A percentile compares a stretch with the other conserved stretches of the same genome.
These are phyloP conservation scores for Sparassis latifolia DNA, from an alignment of 1,284 basidiomycete species.

Conservation along the genomic window DNA sequence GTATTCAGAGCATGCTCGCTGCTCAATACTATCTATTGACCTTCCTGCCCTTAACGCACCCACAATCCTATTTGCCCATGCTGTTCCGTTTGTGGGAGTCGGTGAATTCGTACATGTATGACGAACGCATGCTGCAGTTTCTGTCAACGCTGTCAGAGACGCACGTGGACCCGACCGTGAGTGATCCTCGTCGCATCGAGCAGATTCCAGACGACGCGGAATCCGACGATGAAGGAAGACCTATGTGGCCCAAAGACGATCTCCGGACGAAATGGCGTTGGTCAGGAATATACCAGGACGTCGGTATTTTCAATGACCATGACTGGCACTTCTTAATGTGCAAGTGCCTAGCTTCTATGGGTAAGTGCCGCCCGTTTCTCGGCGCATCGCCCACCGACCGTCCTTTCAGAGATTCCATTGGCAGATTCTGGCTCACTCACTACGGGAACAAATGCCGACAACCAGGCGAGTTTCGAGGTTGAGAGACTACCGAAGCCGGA, in stretches of 20 bases:
- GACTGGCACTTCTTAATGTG: slow-evolving; percentile 90
- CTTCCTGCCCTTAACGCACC: slow-evolving; percentile 74
- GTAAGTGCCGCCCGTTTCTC: slow-evolving; percentile 35
- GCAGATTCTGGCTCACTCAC: slow-evolving; percentile 67
- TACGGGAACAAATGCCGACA: slow-evolving; percentile 65
- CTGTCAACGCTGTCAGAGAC: slow-evolving; percentile 65
- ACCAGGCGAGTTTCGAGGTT: slow-evolving; percentile 60
- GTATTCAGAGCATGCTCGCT: slow-evolving; percentile 58
- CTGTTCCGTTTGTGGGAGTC: slow-evolving; percentile 80
- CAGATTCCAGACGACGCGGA: slow-evolving; percentile 67
- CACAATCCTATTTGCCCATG: slow-evolving; percentile 76
- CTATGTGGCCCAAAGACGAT: slow-evolving; percentile 46
- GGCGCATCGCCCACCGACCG: slow-evolving; percentile 1
- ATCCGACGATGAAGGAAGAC: slow-evolving; percentile 57
- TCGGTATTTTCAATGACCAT: slow-evolving; percentile 83
- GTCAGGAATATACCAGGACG: slow-evolving; percentile 72
- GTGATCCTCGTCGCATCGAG: slow-evolving; percentile 59
- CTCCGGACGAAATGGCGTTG: slow-evolving; percentile 39
- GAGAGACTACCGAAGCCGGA: slow-evolving; percentile 56
- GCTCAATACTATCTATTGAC: slow-evolving; percentile 79
- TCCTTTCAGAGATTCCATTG: slow-evolving; percentile 54
- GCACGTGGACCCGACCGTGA: slow-evolving; percentile 67
- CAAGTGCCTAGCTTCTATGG: slow-evolving; percentile 85
- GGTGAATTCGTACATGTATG: slow-evolving; percentile 78
- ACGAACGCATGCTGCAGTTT: slow-evolving; percentile 76